Percentiles rank a stretch among this genome's conserved stretches.
Conservation (phyloP, 176 grass and related monocot species). For the Rhynchospora tenuis region DNA sequence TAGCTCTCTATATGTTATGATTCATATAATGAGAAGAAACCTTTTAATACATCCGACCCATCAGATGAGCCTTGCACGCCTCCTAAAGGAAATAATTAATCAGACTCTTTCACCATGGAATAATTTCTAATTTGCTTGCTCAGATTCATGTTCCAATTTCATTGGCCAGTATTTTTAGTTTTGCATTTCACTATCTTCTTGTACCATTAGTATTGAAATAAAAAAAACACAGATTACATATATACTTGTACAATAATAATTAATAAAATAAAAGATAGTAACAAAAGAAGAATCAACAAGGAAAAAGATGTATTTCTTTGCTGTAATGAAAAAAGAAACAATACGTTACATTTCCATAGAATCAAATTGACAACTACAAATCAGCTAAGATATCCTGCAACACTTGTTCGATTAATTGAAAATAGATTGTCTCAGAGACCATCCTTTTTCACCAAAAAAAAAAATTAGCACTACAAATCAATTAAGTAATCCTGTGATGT, state of each 20-base stretch:
- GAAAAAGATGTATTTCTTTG: not conserved
- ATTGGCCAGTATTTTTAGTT: not conserved
- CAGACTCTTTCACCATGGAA: too few species aligned
- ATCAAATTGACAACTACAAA: not conserved
- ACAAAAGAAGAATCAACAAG: not conserved
- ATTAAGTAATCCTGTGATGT: not conserved
- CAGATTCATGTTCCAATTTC: not conserved
- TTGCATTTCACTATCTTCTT: not conserved
- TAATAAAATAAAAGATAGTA: not conserved
- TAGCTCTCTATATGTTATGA: too few species aligned
- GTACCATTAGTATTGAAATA: not conserved
- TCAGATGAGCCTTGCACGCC: too few species aligned
- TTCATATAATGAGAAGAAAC: too few species aligned
- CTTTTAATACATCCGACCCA: too few species aligned
- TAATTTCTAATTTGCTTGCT: not conserved
- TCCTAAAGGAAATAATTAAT: too few species aligned
- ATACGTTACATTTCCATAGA: not conserved
- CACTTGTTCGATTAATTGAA: too few species aligned
- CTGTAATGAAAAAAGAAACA: not conserved
- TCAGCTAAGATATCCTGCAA: too few species aligned
- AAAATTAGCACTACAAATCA: not conserved
- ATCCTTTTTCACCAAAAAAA: too few species aligned
- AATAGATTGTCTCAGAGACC: too few species aligned
- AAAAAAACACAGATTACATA: not conserved
- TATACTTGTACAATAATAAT: not conserved